Percentiles rank a stretch among this genome's conserved stretches.
Evolutionary conservation across 2,329 filamentous ascomycete genomes (phyloP).

Genomic region (Didymella sp.): DNA sequence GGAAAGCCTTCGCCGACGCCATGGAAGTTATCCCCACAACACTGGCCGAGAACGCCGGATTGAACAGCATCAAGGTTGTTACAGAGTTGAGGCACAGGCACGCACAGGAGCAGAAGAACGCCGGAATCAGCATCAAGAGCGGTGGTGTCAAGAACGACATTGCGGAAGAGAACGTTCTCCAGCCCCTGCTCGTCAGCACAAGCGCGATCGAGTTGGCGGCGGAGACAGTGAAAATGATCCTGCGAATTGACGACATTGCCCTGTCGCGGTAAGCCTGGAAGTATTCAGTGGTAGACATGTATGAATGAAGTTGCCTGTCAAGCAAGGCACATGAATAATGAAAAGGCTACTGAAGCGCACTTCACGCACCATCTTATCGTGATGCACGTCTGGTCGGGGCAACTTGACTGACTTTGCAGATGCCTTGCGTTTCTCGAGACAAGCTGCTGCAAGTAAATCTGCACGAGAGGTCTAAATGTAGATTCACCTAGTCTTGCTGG

Average conservation of each 20-base stretch:
- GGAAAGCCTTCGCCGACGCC: constrained; percentile 97
- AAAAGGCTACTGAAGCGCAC: constrained; percentile 17
- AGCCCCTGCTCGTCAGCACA: constrained; percentile 94
- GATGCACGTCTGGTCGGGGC: neutral
- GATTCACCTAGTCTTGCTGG: no score
- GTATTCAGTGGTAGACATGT: constrained; percentile 1
- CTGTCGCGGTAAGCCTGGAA: constrained; percentile 50
- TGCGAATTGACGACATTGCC: constrained; percentile 72
- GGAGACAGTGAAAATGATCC: constrained; percentile 97
- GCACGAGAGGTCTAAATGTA: neutral
- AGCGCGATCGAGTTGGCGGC: constrained; percentile 96
- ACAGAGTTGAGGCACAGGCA: constrained; percentile 94
- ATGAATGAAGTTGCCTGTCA: constrained; percentile 8
- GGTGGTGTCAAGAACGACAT: constrained; percentile 98
- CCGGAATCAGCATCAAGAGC: constrained; percentile 97
- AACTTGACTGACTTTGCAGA: neutral
- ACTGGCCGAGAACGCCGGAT: constrained; percentile 92
- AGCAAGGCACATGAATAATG: constrained; percentile 20
- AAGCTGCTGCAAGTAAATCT: neutral
- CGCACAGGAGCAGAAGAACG: constrained; percentile 92
- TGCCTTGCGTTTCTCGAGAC: neutral
- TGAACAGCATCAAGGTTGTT: constrained; percentile 99
- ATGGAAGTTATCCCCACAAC: constrained; percentile 98
- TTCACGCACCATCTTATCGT: neutral
- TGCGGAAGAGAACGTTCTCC: constrained; percentile 93